Base-by-base conservation (phyloP, 73 alveolate species). In the Uronychia binucleata region DNA sequence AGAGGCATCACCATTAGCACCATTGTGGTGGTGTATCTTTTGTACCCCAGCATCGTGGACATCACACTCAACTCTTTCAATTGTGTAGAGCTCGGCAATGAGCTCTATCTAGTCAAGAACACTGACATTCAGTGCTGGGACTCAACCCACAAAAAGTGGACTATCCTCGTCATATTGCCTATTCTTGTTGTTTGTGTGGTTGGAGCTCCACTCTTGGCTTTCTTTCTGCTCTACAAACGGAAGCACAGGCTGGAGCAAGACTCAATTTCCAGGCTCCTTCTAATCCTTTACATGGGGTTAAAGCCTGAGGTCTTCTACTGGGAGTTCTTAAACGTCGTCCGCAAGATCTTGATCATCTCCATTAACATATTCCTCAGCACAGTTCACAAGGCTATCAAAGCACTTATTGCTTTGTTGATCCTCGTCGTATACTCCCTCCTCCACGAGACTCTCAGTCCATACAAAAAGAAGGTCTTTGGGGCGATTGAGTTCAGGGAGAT, bases 21-120 rank as follows among this genome's bases (percentile, higher is more conserved):
- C 14, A 57, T 86, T 58, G 88, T 86, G 75, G 81, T 86, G 35
- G 59, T 86, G n/a, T 86, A 58, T 84, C 67, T 86, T 77, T 59
- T 83, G 0, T 84, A 79, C 57, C 92, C 92, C 26, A 86, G 88
- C 26, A 11, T 86, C 11, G 79, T 84, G 74, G 74, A 83, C 25
- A 32, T 76, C 31, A 79, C 81, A 0, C 79, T 86, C 79, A 79
- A 87, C 1, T 57, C 79, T 87, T 27, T 86, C 57, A 86, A 86
- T 77, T 86, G 92, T 74, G 57, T 34, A 19, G 88, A 78, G n/a
- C n/a, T n/a, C n/a, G n/a, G n/a, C n/a, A n/a, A n/a, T n/a, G n/a
- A n/a, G n/a, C n/a, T n/a, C n/a, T n/a, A n/a, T n/a, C n/a, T n/a
- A n/a, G n/a, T n/a, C n/a, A n/a, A n/a, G n/a, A n/a, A n/a, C n/a